Base-by-base conservation (phyloP, 139 green algal genomes). In the Picochlorum sp. region DNA sequence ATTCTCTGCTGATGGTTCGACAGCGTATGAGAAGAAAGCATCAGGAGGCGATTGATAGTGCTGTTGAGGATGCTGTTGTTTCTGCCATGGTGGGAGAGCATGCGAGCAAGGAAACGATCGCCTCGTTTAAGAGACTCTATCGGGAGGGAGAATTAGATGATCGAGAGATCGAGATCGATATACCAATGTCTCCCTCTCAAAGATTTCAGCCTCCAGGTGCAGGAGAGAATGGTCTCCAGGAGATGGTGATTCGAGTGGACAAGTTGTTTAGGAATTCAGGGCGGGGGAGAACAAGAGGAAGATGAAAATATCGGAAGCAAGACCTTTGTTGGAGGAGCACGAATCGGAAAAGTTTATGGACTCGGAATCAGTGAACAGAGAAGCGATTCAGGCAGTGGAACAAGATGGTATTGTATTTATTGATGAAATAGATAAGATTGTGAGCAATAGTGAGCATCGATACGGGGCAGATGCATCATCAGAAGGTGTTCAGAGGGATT, bases 381-480 rank as follows among this genome's bases (percentile, higher is more conserved):
- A 98, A 51, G 88, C 91, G 2, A 68, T 97, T 34, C 50, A 62
- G 16, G 64, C 78, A 8, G 72, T 74, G 61, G 82, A 89, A 74
- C 65, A 81, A 59, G 83, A 89, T 45, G 83, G 87, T 56, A 96
- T 96, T 59, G 91, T 97, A 20, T 97, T 97, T 81, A 95, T 97
- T 20, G 91, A 97, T 65, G 91, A 97, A 79, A 96, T 97, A 38
- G 91, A 97, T 75, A 97, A 97, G 83, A 96, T 97, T 55, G 90
- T 96, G 32, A 84, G 75, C 20, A 76, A 49, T 51, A 65, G 60
- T 13, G 85, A 92, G 44, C 26, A 68, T 16, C 51, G 83, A 49
- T 85, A 86, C 62, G 80, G 79, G 18, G 76, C 76, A 14, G 79
- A 85, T 47, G 79, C 79, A 3, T 78, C 65, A 49, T 70, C 59